Conservation (phyloP, 805 yeast species). For the Spathaspora boniae region DNA sequence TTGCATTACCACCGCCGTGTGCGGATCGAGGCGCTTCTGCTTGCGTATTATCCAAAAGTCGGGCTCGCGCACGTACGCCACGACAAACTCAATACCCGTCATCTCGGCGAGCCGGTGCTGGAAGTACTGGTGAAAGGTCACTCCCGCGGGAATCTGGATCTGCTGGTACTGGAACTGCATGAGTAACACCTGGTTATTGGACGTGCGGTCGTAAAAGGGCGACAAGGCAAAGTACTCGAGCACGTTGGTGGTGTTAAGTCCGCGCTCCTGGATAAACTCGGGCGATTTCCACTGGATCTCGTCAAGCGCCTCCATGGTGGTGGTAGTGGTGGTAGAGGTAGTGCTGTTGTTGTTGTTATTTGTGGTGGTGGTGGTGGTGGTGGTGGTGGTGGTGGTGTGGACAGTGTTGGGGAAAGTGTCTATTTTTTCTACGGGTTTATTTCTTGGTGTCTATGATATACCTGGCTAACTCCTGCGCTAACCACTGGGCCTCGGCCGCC, state of each 20-base stretch:
- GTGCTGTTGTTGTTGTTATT: neutral
- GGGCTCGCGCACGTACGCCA: constrained; percentile 76
- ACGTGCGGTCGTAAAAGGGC: constrained; percentile 91
- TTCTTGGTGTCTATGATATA: constrained; percentile 13
- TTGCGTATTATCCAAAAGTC: constrained; percentile 90
- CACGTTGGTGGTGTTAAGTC: constrained; percentile 84
- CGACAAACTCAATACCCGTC: constrained; percentile 82
- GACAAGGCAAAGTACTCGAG: constrained; percentile 90
- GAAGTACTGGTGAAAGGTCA: constrained; percentile 28
- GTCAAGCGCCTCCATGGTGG: constrained; percentile 48
- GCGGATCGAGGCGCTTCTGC: constrained; percentile 52
- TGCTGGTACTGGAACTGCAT: constrained; percentile 90
- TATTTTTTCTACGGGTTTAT: neutral
- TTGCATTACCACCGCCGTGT: constrained; percentile 52
- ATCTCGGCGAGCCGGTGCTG: constrained; percentile 66
- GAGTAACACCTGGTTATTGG: constrained; percentile 89
- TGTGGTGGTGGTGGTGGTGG: neutral
- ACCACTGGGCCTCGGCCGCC: constrained; percentile 64
- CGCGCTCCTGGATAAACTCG: constrained; percentile 91
- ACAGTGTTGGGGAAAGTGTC: neutral
- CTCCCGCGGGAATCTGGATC: constrained; percentile 30
- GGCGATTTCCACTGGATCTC: constrained; percentile 97
- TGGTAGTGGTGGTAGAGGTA: neutral
- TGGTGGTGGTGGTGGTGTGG: neutral
- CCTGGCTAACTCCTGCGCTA: constrained; percentile 40